Evolutionary conservation across 805 yeast genomes (phyloP), one percentile per base, ranked within the genome.

Genomic region (Metschnikowia bowlesiae): DNA sequence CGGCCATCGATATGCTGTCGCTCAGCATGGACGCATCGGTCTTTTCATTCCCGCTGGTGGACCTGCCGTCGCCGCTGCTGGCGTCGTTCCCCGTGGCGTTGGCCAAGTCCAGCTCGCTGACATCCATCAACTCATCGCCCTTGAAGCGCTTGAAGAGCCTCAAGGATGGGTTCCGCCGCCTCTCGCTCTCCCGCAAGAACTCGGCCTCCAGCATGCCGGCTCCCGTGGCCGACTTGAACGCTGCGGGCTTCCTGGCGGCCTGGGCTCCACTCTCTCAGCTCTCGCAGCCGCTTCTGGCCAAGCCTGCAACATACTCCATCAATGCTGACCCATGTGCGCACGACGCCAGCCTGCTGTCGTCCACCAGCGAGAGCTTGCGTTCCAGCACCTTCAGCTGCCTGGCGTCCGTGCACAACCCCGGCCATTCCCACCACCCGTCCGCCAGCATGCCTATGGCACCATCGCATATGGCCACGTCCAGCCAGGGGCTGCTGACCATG

Each of bases 141-240:
- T 60, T 71, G 50, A 65, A 65, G 46, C 61, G 73, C 44, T 60
- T 72, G 45, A 70, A 68, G 49, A 68, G 69, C 53, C 56, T 73
- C 38, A 70, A 70, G 46, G 64, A 66, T 14, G 73, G 74, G 4
- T 69, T 73, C 16, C 60, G 76, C 51, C 70, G 70, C 56, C 60
- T 71, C 39, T 66, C 72, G 14, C 57, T 71, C 26, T 53, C 55
- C 8, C 56, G 59, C 26, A 48, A 50, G 44, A 44, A 49, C 39
- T 40, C 51, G 7, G 13, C 50, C 11, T 39, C 46, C 18, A 49
- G 57, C 2, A 7, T 16, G 34, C 8, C 11, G 4, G 28, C 33
- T 5, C 45, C 9, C 22, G 39, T 52, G 32, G 38, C 51, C n/a
- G 49, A 50, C 4, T 45, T 47, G 22, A 29, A 39, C 39, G 37